A percentile compares a stretch with the other conserved stretches of the same genome.
These are phyloP conservation scores for Bruguiera hainesii DNA, from an alignment of 441 rosid genomes.

Conservation along the genomic window DNA sequence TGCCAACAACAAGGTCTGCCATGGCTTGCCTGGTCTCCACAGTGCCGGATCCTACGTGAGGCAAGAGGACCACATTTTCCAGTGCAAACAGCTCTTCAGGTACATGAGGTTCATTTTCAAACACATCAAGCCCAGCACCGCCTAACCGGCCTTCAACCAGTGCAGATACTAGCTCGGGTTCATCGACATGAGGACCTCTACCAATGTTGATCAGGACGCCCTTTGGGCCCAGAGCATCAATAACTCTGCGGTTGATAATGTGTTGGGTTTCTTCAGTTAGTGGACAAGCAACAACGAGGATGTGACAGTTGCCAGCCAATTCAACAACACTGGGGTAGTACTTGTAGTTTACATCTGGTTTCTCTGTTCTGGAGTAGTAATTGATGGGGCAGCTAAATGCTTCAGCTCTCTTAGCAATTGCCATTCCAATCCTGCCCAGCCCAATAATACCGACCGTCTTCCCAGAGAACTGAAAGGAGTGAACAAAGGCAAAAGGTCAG, in stretches of 20 bases:
- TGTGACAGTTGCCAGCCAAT: slow-evolving; percentile 56
- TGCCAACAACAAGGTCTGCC: slow-evolving; percentile 70
- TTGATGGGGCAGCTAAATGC: slow-evolving; percentile 59
- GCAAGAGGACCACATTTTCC: slow-evolving; percentile 59
- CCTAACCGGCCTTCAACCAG: slow-evolving; percentile 58
- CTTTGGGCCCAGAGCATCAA: slow-evolving; percentile 55
- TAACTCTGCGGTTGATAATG: slow-evolving; percentile 51
- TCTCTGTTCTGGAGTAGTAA: slow-evolving; percentile 49
- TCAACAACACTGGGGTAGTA: slow-evolving; percentile 47
- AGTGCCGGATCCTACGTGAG: slow-evolving; percentile 58
- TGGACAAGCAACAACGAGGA: slow-evolving; percentile 59
- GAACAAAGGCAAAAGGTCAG: background rate
- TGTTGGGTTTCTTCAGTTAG: slow-evolving; percentile 49
- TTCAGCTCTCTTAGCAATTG: slow-evolving; percentile 64
- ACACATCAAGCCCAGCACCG: slow-evolving; percentile 77
- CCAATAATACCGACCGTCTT: slow-evolving; percentile 65
- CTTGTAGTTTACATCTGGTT: slow-evolving; percentile 37
- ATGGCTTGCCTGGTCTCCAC: slow-evolving; percentile 55
- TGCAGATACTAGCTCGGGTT: slow-evolving; percentile 63
- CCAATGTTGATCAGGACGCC: slow-evolving; percentile 67
- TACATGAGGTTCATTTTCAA: slow-evolving; percentile 56
- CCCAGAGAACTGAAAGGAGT: slow-evolving; percentile 50
- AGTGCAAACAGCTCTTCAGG: slow-evolving; percentile 55
- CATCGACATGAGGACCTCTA: slow-evolving; percentile 67
- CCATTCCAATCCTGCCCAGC: slow-evolving; percentile 67